These are phyloP conservation scores for Boletus edulis DNA, from an alignment of 768 basidiomycete species.

Conservation along the genomic window DNA sequence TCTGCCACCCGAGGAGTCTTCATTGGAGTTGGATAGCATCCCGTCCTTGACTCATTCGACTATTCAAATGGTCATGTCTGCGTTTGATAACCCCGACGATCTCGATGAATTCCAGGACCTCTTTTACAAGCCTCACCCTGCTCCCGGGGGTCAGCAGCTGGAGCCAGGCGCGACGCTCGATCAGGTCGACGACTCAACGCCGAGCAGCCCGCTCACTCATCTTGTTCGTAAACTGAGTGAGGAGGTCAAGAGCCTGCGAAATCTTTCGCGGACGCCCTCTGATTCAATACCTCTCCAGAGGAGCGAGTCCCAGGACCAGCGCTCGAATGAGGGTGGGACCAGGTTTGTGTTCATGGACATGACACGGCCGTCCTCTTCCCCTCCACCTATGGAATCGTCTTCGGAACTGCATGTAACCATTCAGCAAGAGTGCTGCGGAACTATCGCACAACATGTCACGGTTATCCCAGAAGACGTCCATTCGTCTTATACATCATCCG, in stretches of 20 bases:
- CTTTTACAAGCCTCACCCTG: slow-evolving; percentile 54
- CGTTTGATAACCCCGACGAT: slow-evolving; percentile 59
- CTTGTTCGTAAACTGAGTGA: slow-evolving; percentile 42
- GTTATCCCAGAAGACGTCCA: slow-evolving; percentile 25
- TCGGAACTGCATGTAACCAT: slow-evolving; percentile 7
- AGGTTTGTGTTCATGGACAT: slow-evolving; percentile 20
- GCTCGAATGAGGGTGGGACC: slow-evolving; percentile 11
- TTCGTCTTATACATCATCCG: slow-evolving; percentile 24
- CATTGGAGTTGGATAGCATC: slow-evolving; percentile 3
- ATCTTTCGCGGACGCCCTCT: slow-evolving; percentile 9
- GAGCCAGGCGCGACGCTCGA: slow-evolving; percentile 3
- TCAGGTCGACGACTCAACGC: slow-evolving; percentile 28
- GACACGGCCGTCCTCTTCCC: slow-evolving; percentile 15
- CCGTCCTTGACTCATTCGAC: slow-evolving; percentile 38
- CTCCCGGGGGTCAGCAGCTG: background rate
- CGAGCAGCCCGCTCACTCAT: slow-evolving; percentile 36
- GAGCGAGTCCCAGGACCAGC: slow-evolving; percentile 5
- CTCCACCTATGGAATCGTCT: slow-evolving; percentile 7
- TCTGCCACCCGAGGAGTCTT: slow-evolving; percentile 39
- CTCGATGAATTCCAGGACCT: slow-evolving; percentile 73
- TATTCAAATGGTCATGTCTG: slow-evolving; percentile 36
- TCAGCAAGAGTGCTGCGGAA: slow-evolving; percentile 3
- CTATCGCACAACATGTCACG: background rate
- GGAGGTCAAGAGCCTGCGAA: slow-evolving; percentile 31
- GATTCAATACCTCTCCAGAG: slow-evolving; percentile 8